Conservation (phyloP, 2,329 filamentous ascomycete species). For the Aspergillus persii region DNA sequence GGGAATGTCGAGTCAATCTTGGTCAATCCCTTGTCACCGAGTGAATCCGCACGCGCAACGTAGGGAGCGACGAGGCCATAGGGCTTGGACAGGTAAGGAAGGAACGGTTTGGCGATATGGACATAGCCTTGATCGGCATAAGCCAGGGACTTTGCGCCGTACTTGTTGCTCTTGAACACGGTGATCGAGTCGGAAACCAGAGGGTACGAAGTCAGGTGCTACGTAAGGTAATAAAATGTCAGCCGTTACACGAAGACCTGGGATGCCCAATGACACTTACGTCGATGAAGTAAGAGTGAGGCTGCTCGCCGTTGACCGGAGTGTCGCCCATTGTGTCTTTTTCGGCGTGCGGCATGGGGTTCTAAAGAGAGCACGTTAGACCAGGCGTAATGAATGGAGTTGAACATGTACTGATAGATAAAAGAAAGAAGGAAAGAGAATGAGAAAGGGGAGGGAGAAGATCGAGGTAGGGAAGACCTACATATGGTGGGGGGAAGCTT, state of each 20-base stretch:
- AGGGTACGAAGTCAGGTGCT: slow-evolving; percentile 86
- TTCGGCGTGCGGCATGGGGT: slow-evolving; percentile 51
- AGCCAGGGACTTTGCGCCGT: slow-evolving; percentile 78
- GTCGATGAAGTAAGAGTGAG: slow-evolving; percentile 48
- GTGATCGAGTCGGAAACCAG: slow-evolving; percentile 75
- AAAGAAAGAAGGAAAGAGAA: not conserved
- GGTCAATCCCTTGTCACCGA: slow-evolving; percentile 70
- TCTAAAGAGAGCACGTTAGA: not conserved
- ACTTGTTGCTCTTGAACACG: slow-evolving; percentile 76
- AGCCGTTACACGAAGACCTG: not conserved
- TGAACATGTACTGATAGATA: not conserved
- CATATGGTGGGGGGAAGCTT: not conserved
- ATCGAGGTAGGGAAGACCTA: not conserved
- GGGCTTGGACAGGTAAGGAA: slow-evolving; percentile 75
- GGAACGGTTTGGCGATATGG: slow-evolving; percentile 71
- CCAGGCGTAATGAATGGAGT: not conserved
- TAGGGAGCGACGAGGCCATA: slow-evolving; percentile 84
- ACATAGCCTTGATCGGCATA: slow-evolving; percentile 73
- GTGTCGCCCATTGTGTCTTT: slow-evolving; percentile 47
- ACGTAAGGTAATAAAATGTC: slow-evolving; percentile 24
- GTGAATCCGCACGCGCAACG: slow-evolving; percentile 73
- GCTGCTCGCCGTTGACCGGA: slow-evolving; percentile 51
- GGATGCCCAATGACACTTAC: slow-evolving; percentile 27
- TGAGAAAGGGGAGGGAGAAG: not conserved
- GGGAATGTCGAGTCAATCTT: slow-evolving; percentile 71